Base-by-base conservation (phyloP, 1,284 basidiomycete species). In the Cystobasidiaceae sp. region DNA sequence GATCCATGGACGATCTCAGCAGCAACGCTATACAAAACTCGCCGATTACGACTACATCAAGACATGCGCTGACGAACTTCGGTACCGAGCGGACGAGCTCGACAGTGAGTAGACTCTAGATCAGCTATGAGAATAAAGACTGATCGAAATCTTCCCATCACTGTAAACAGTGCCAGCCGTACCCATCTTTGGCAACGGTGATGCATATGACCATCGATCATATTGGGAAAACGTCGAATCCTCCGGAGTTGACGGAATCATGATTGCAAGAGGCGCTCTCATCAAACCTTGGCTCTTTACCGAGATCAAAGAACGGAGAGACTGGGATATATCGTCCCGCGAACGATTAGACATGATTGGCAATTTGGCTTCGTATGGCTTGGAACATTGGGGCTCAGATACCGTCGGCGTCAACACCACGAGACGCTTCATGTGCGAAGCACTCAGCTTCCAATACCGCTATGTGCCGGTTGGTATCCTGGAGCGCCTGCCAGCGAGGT, bases 201-300 rank as follows among this genome's bases (percentile, higher is more conserved):
- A 98, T 75, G 90, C 88, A 70, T 97, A 89, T 78, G 92, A 90
- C 4, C 86, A 89, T 8, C 81, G 89, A 68, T 87, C 85, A 66
- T 93, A 93, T 75, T 88, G 89, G 82, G 80, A 85, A 39, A 85
- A 86, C 67, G 82, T 93, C 55, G 86, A 91, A 62, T 75, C 79
- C 8, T 86, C 84, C 21, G 87, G 88, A 11, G 92, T 96, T 0
- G 93, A 97, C 74, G 93, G 93, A 4, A 82, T 96, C 56, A 97
- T 97, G 94, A 83, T 97, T 43, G 94, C 87, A 0, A 82, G 94
- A 27, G 94, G 94, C 0, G 94, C 93, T 0, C 81, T 97, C 63
- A 97, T 97, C 78, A 97, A 97, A 76, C 88, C 91, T 0, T 93
- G 91, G 91, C 86, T 93, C 66, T 97, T 97, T 77, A 97, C 93